phyloP scores from a whole-genome alignment of 2,329 filamentous ascomycete genomes.

The Fusarium torreyae region DNA sequence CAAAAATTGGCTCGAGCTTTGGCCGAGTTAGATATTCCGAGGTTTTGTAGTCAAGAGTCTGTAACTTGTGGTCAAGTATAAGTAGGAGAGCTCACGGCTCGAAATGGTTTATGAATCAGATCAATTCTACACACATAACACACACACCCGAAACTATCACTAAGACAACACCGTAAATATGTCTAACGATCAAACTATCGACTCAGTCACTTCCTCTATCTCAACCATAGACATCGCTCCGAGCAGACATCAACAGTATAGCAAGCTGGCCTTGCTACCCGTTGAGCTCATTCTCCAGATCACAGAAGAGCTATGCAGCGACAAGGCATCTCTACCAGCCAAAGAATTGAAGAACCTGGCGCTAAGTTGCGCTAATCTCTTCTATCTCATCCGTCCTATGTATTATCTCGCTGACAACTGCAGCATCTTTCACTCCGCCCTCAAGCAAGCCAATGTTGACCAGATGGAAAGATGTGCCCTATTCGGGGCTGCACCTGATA shows the following conservation, averaged over 20 bases:
- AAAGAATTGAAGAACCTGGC: background rate
- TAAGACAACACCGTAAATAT: background rate
- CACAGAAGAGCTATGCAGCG: accelerated
- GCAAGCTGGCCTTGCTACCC: conserved; percentile 1
- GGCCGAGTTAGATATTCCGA: background rate
- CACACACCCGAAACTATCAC: background rate
- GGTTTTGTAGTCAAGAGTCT: background rate
- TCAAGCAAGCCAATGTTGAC: background rate
- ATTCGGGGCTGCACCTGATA: background rate
- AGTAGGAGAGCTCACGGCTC: background rate
- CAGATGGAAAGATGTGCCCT: background rate
- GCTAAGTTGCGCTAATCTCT: background rate
- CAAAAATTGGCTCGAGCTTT: background rate
- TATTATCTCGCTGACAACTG: background rate
- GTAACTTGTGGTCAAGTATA: background rate
- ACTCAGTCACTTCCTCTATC: background rate
- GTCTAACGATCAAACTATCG: background rate
- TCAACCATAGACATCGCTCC: background rate
- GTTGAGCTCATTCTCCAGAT: conserved; percentile 6
- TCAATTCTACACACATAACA: background rate
- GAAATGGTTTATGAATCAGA: background rate
- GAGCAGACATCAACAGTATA: background rate
- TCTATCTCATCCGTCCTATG: background rate
- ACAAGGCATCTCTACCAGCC: background rate
- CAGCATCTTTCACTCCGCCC: background rate